These are phyloP conservation scores for Pugionium cornutum DNA, from an alignment of 345 rosid genomes.

Conservation along the genomic window DNA sequence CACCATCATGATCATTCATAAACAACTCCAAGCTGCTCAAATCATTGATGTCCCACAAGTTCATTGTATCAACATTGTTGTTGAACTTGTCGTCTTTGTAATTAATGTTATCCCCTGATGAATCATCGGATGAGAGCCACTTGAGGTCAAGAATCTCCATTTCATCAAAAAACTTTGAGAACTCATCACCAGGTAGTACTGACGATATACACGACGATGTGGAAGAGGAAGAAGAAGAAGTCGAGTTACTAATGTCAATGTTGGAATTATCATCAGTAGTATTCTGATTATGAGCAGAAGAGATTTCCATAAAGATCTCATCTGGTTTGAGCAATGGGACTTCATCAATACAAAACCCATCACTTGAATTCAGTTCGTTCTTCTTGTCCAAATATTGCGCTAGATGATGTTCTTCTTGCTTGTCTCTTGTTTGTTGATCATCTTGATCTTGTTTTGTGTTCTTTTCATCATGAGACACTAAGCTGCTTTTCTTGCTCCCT, in stretches of 20 bases:
- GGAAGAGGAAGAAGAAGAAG: conserved; percentile 36
- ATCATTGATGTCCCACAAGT: conserved; percentile 59
- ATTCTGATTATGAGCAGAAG: conserved; percentile 37
- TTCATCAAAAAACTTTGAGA: conserved; percentile 40
- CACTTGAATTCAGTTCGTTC: conserved; percentile 20
- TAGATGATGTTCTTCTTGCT: conserved; percentile 24
- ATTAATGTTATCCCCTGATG: conserved; percentile 7
- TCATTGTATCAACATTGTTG: conserved; percentile 35
- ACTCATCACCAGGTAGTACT: conserved; percentile 27
- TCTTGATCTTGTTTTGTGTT: conserved; percentile 22
- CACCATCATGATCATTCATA: conserved; percentile 39
- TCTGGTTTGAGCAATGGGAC: conserved; percentile 71
- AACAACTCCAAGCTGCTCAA: conserved; percentile 62
- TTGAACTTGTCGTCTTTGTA: conserved; percentile 28
- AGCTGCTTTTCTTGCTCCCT: conserved; percentile 33
- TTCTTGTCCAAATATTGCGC: conserved; percentile 23
- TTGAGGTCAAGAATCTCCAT: conserved; percentile 39
- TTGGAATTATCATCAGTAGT: conserved; percentile 39
- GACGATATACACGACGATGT: conserved; percentile 34
- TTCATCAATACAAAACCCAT: conserved; percentile 70
- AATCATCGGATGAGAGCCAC: conserved; percentile 30
- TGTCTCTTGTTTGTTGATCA: conserved; percentile 18
- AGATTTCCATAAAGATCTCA: conserved; percentile 50
- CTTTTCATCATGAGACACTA: conserved; percentile 23
- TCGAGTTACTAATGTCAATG: conserved; percentile 18